phyloP scores from a whole-genome alignment of 2,329 filamentous ascomycete genomes.

The Curvularia sp. region DNA sequence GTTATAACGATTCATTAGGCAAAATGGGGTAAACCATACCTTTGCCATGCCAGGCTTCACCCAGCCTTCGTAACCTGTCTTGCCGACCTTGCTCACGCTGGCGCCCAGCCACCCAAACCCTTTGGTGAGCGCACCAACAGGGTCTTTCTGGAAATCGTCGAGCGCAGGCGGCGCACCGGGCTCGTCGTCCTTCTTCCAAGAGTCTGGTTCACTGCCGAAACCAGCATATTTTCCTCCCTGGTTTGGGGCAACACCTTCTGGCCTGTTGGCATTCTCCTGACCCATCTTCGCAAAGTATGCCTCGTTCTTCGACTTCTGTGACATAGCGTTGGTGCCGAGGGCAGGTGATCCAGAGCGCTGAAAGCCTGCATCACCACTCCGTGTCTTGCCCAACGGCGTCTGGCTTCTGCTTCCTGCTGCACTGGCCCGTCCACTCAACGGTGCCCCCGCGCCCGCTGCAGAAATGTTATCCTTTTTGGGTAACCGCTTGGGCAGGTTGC shows the following conservation, averaged over 20 bases:
- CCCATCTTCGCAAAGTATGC: slow-evolving; percentile 89
- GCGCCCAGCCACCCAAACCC: slow-evolving; percentile 93
- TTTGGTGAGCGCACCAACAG: slow-evolving; percentile 85
- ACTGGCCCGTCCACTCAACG: slow-evolving; percentile 45
- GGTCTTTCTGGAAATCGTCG: slow-evolving; percentile 92
- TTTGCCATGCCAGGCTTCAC: slow-evolving; percentile 92
- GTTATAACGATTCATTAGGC: neutral
- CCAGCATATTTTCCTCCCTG: slow-evolving; percentile 93
- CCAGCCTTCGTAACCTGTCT: slow-evolving; percentile 87
- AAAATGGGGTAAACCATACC: slow-evolving; percentile 57
- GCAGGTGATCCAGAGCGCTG: slow-evolving; percentile 48
- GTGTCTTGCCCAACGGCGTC: slow-evolving; percentile 49
- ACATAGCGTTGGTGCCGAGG: slow-evolving; percentile 49
- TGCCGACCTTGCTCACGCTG: slow-evolving; percentile 87
- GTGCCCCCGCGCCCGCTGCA: slow-evolving; percentile 33
- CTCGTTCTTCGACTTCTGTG: slow-evolving; percentile 73
- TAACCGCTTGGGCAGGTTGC: slow-evolving; percentile 61
- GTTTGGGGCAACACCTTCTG: slow-evolving; percentile 77
- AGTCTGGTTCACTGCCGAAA: slow-evolving; percentile 79
- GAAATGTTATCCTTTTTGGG: slow-evolving; percentile 44
- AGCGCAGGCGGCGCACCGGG: slow-evolving; percentile 67
- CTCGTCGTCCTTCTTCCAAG: slow-evolving; percentile 53
- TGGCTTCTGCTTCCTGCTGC: slow-evolving; percentile 48
- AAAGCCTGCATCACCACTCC: slow-evolving; percentile 39
- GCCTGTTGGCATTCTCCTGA: slow-evolving; percentile 77